phyloP scores from a whole-genome alignment of 1,284 basidiomycete genomes.

The Entoloma clypeatum region DNA sequence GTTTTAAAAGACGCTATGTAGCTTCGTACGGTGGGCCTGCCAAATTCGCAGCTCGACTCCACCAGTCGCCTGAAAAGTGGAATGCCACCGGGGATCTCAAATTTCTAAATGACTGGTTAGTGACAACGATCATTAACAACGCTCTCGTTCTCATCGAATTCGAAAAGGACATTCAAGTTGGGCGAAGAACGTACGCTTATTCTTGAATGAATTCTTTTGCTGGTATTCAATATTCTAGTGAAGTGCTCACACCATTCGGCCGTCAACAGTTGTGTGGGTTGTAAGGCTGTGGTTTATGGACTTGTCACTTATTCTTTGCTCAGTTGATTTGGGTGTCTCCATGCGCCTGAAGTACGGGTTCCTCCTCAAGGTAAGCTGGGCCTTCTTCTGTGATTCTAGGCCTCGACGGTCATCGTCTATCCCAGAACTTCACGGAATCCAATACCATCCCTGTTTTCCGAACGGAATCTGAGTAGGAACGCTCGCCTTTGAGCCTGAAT shows the following conservation, averaged over 20 bases:
- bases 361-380: constrained; percentile 52
- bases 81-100: constrained; percentile 57
- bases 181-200: constrained; percentile 74
- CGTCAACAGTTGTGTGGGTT: constrained; percentile 72
- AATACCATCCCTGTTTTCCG: constrained; percentile 80
- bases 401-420: constrained; percentile 2
- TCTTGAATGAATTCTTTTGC: too few species aligned
- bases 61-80: constrained; percentile 54
- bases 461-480: constrained; percentile 75
- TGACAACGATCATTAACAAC: constrained; percentile 6
- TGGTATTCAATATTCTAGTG: neutral
- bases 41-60: constrained; percentile 54
- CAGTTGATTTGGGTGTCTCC: constrained; percentile 72
- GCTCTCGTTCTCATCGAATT: constrained; percentile 7
- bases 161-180: constrained; percentile 71
- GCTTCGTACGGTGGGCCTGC: constrained; percentile 67
- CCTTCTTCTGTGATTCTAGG: neutral
- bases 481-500: neutral
- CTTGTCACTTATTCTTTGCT: constrained; percentile 5
- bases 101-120: constrained; percentile 76
- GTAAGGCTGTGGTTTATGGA: neutral
- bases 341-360: constrained; percentile 78
- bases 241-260: constrained; percentile 79
- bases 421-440: constrained; percentile 75
- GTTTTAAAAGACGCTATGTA: constrained; percentile 24